Conservation (phyloP, 75 land plant species). For the Cunninghamia lanceolata region DNA sequence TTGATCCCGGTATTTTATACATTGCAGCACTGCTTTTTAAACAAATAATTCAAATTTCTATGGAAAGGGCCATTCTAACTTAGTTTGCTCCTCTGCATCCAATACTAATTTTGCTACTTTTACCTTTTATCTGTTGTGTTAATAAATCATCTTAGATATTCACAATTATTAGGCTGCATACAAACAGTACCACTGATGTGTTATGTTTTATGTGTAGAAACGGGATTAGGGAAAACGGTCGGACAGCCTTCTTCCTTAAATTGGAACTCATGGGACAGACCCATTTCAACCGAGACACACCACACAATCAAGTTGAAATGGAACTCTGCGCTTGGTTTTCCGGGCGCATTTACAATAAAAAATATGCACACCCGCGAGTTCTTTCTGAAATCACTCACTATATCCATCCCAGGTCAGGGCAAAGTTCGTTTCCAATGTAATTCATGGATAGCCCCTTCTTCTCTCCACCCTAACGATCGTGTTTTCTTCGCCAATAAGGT, state of each 20-base stretch:
- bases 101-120: neutral
- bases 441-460: too few relatives aligned
- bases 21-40: too few relatives aligned
- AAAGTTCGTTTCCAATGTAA: too few relatives aligned
- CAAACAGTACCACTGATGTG: too few relatives aligned
- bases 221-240: neutral
- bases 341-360: neutral
- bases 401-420: too few relatives aligned
- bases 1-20: neutral
- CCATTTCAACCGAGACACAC: neutral
- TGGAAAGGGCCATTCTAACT: too few relatives aligned
- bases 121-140: neutral
- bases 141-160: neutral
- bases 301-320: neutral
- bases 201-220: too few relatives aligned
- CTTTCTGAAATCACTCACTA: constrained; percentile 15
- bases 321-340: neutral
- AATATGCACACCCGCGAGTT: constrained; percentile 26
- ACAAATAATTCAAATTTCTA: too few relatives aligned
- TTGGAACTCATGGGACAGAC: neutral
- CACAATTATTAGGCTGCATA: too few relatives aligned
- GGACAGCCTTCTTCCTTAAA: neutral
- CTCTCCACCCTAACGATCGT: too few relatives aligned
- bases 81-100: too few relatives aligned
- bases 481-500: constrained; percentile 38